A percentile compares a stretch with the other conserved stretches of the same genome.
Conservation (phyloP, 768 basidiomycete genomes). For the Strobilomyces echinocephalus region DNA sequence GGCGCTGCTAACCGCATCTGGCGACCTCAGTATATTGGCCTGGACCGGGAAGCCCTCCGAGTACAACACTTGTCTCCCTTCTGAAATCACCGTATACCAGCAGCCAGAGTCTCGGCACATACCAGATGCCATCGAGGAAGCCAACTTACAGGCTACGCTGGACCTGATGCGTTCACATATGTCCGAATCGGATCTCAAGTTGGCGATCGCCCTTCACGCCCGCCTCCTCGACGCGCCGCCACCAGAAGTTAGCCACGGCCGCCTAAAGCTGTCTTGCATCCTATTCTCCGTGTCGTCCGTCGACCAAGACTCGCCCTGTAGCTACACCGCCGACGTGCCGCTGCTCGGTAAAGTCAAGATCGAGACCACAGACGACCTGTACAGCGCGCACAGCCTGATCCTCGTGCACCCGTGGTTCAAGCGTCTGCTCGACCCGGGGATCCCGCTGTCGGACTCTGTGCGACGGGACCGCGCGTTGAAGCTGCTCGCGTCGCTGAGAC, state of each 20-base stretch:
- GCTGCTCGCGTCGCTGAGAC: constrained; percentile 5
- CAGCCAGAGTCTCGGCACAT: neutral
- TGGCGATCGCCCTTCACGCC: constrained; percentile 5
- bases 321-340: neutral
- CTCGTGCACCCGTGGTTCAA: constrained; percentile 18
- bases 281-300: neutral
- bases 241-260: constrained; percentile 9
- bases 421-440: neutral
- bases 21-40: constrained; percentile 12
- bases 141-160: neutral
- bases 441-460: neutral
- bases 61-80: constrained; percentile 22
- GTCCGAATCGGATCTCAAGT: neutral
- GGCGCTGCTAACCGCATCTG: constrained; percentile 10
- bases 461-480: neutral
- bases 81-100: constrained; percentile 13
- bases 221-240: constrained; percentile 1
- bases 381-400: constrained; percentile 1
- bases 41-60: constrained; percentile 16
- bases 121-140: neutral
- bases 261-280: constrained; percentile 11
- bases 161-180: neutral
- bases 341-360: constrained; percentile 8
- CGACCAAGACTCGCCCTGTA: neutral
- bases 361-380: constrained; percentile 2